Percentiles rank a stretch among this genome's conserved stretches.
Conservation (phyloP, 2,329 filamentous ascomycete species). For the Fusarium setosum region DNA sequence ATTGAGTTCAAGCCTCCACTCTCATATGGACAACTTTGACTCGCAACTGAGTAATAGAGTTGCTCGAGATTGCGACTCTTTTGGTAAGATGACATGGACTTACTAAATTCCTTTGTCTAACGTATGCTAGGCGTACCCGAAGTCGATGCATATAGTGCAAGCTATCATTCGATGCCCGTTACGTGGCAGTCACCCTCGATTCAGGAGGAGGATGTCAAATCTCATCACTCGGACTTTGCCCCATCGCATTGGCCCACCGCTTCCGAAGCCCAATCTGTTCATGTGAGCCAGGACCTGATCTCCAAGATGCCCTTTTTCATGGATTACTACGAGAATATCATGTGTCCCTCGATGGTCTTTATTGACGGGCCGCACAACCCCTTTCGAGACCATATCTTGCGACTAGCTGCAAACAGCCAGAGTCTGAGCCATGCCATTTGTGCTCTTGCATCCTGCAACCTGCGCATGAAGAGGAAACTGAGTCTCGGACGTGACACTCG, state of each 20-base stretch:
- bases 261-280: constrained; percentile 58
- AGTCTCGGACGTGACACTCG: constrained; percentile 68
- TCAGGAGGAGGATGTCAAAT: constrained; percentile 58
- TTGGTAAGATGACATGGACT: constrained; percentile 60
- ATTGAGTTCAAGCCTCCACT: constrained; percentile 69
- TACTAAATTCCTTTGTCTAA: constrained; percentile 51
- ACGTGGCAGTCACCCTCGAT: constrained; percentile 58
- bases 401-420: constrained; percentile 79
- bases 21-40: constrained; percentile 69
- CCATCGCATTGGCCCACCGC: constrained; percentile 61
- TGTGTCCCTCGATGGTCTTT: constrained; percentile 91
- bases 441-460: constrained; percentile 87
- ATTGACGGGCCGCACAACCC: constrained; percentile 90
- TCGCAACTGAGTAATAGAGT: constrained; percentile 64
- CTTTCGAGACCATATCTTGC: constrained; percentile 84
- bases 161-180: constrained; percentile 58
- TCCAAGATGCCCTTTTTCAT: constrained; percentile 88
- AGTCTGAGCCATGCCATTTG: constrained; percentile 94
- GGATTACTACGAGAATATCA: constrained; percentile 92
- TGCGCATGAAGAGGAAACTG: constrained; percentile 83
- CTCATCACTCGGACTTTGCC: constrained; percentile 56
- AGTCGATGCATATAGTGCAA: constrained; percentile 63
- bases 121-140: constrained; percentile 61
- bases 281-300: constrained; percentile 72
- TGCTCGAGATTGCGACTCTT: constrained; percentile 65